Evolutionary conservation across 345 rosid genomes (phyloP).

Genomic region (Citrus sinensis): DVS_A1.0 CM039166.1:24639001-24639500

Average conservation of each 20-base stretch:
- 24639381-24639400: slow-evolving; percentile 7
- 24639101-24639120: background rate
- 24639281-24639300: background rate
- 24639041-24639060: background rate
- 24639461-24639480: slow-evolving; percentile 93
- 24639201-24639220: background rate
- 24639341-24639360: slow-evolving; percentile 11
- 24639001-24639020: background rate
- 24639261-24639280: background rate
- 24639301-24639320: background rate
- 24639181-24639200: background rate
- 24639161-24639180: background rate
- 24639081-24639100: background rate
- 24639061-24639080: background rate
- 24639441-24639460: slow-evolving; percentile 93
- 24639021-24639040: background rate
- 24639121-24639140: background rate
- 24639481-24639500: slow-evolving; percentile 97
- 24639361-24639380: slow-evolving; percentile 4
- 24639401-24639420: slow-evolving; percentile 93
- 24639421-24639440: slow-evolving; percentile 93
- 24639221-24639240: background rate
- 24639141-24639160: background rate
- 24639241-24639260: background rate
- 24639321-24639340: background rate